Base-by-base conservation (phyloP, 257 asterid genomes). In the Solanum chiquidenum region DNA sequence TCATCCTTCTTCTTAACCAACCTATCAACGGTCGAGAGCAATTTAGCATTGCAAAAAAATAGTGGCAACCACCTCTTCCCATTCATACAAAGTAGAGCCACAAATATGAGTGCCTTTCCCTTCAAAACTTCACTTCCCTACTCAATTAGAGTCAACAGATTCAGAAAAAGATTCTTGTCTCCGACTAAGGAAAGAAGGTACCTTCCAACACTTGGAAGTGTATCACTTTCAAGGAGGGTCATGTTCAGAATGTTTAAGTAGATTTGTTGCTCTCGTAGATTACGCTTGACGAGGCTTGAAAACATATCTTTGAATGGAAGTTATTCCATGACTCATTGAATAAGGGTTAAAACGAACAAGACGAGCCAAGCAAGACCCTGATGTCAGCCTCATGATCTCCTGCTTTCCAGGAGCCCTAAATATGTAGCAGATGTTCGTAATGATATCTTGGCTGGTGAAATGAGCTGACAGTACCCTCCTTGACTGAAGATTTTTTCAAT, bases 251-350 rank as follows among this genome's bases (percentile, higher is more conserved):
- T 33, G 35, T 33, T 33, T 33, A 33, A 33, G 35, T 4, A 33
- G 91, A 97, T 95, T 91, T 97, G 99, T 88, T 95, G 99, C 91
- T 97, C 99, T n/a, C 99, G 97, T 88, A 93, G 98, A 89, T 93
- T 93, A 58, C 99, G 96, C 93, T 95, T 95, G 87, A 93, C 92
- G 88, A 95, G 94, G 86, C 95, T 91, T n/a, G 96, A 92, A 72
- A 90, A 90, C 40, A 94, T 92, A 79, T 96, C 99, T 93, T 95
- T 97, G 79, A 95, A 93, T 1, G 98, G 92, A 86, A 97, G 90
- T 89, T 94, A 95, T 86, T 97, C 99, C 79, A 92, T 83, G 79
- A 95, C 94, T 64, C 96, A 95, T 88, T 91, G 96, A 86, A 93
- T 92, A 92, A 95, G 98, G 91, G 87, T 94, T 33, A 88, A 95